phyloP scores from a whole-genome alignment of 2,329 filamentous ascomycete genomes.

The Teratosphaeria destructans region DNA sequence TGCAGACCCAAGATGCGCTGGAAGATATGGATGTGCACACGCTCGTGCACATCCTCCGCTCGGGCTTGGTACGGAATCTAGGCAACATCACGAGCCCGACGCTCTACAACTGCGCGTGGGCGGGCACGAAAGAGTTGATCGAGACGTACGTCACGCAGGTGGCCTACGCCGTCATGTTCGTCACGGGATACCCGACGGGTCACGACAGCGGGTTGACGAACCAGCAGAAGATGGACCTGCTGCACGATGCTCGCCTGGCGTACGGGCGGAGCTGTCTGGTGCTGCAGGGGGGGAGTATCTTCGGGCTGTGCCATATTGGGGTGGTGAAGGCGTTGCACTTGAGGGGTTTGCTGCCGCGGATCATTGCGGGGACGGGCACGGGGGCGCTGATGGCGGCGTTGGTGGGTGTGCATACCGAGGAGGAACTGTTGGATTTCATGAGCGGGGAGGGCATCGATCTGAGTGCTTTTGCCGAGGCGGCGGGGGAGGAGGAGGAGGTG shows the following conservation, averaged over 20 bases:
- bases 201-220: slow-evolving; percentile 38
- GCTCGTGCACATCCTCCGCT: slow-evolving; percentile 39
- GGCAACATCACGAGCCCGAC: slow-evolving; percentile 50
- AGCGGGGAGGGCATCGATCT: slow-evolving; percentile 51
- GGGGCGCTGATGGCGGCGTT: slow-evolving; percentile 79
- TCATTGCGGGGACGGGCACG: slow-evolving; percentile 79
- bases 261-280: slow-evolving; percentile 78
- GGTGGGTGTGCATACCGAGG: slow-evolving; percentile 63
- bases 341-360: slow-evolving; percentile 63
- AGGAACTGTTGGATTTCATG: slow-evolving; percentile 62
- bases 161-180: slow-evolving; percentile 58
- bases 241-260: slow-evolving; percentile 63
- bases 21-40: slow-evolving; percentile 69
- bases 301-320: slow-evolving; percentile 86
- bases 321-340: slow-evolving; percentile 75
- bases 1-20: slow-evolving; percentile 59
- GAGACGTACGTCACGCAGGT: slow-evolving; percentile 79
- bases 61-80: slow-evolving; percentile 69
- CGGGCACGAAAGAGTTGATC: slow-evolving; percentile 78
- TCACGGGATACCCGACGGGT: slow-evolving; percentile 46
- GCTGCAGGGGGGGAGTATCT: slow-evolving; percentile 75
- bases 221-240: slow-evolving; percentile 53
- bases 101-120: slow-evolving; percentile 73
- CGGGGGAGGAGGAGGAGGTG: slow-evolving; percentile 19
- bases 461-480: slow-evolving; percentile 49